Evolutionary conservation across 257 asterid genomes (phyloP).

Genomic region (Osmanthus fragrans): DNA sequence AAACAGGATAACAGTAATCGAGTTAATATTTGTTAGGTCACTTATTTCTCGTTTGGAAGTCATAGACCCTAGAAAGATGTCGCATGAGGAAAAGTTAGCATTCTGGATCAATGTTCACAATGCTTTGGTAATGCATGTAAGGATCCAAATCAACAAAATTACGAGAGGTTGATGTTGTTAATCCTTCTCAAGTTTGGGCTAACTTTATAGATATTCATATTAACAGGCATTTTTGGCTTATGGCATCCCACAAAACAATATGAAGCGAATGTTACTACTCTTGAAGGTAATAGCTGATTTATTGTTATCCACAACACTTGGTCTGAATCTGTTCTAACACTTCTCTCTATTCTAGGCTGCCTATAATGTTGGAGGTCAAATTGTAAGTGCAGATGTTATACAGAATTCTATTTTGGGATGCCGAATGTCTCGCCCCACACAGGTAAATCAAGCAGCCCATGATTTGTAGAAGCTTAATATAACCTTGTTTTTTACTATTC

Average conservation of each 20-base stretch:
- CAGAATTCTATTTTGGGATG: conserved; percentile 85
- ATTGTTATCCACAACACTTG: not conserved
- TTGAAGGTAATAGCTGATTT: conserved; percentile 59
- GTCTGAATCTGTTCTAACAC: conserved; percentile 28
- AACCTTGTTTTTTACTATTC: not conserved
- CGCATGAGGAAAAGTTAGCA: conserved; percentile 86
- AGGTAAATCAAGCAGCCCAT: conserved; percentile 44
- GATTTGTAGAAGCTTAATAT: not conserved
- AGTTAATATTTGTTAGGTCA: conserved; percentile 49
- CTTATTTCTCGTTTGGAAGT: conserved; percentile 87
- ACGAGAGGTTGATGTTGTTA: not conserved
- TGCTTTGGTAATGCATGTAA: conserved; percentile 98
- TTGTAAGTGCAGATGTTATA: conserved; percentile 88
- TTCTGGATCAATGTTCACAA: conserved; percentile 98
- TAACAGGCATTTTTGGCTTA: conserved; percentile 88
- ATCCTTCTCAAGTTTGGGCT: conserved; percentile 8
- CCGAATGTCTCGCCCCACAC: conserved; percentile 83
- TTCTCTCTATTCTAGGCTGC: conserved; percentile 68
- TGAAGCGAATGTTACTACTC: conserved; percentile 81
- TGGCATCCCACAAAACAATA: conserved; percentile 84
- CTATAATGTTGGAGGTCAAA: conserved; percentile 84
- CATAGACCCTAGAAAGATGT: conserved; percentile 74
- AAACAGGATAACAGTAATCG: conserved; percentile 8
- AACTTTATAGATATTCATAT: conserved; percentile 7
- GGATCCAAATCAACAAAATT: conserved; percentile 2